Conservation (phyloP, 768 basidiomycete species). For the Ramaria sp. region DNA sequence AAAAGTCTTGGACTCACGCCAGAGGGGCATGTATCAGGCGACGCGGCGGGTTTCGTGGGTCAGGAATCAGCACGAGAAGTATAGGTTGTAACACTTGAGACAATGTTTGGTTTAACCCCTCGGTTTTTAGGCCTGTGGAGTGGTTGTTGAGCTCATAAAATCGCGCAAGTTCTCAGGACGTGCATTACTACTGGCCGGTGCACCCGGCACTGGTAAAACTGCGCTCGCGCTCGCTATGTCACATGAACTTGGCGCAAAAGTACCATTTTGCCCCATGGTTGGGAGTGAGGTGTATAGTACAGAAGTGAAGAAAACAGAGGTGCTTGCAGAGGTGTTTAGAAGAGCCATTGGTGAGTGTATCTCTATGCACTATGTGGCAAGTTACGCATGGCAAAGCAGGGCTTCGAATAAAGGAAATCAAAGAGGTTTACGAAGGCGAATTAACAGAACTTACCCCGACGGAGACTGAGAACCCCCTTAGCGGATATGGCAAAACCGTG, state of each 20-base stretch:
- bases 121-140: slow-evolving; percentile 73
- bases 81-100: slow-evolving; percentile 11
- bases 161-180: slow-evolving; percentile 90
- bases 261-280: slow-evolving; percentile 98
- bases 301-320: slow-evolving; percentile 99
- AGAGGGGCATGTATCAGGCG: slow-evolving; percentile 67
- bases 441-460: slow-evolving; percentile 94
- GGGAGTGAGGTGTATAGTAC: slow-evolving; percentile 94
- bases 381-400: slow-evolving; percentile 35
- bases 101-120: not conserved
- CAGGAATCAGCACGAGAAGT: slow-evolving; percentile 89
- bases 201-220: slow-evolving; percentile 97
- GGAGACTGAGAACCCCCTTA: slow-evolving; percentile 94
- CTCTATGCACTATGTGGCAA: not conserved
- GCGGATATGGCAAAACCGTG: slow-evolving; percentile 96
- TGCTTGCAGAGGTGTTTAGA: slow-evolving; percentile 88
- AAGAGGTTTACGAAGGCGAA: slow-evolving; percentile 98
- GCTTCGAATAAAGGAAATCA: slow-evolving; percentile 96
- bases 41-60: slow-evolving; percentile 82
- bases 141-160: slow-evolving; percentile 82
- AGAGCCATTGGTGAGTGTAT: slow-evolving; percentile 78
- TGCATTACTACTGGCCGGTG: slow-evolving; percentile 85
- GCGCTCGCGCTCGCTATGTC: slow-evolving; percentile 92
- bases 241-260: slow-evolving; percentile 88
- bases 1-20: slow-evolving; percentile 85